Percentiles rank a stretch among this genome's conserved stretches.
phyloP scores from a whole-genome alignment of 768 basidiomycete genomes.

The Lentinula aciculospora region DNA sequence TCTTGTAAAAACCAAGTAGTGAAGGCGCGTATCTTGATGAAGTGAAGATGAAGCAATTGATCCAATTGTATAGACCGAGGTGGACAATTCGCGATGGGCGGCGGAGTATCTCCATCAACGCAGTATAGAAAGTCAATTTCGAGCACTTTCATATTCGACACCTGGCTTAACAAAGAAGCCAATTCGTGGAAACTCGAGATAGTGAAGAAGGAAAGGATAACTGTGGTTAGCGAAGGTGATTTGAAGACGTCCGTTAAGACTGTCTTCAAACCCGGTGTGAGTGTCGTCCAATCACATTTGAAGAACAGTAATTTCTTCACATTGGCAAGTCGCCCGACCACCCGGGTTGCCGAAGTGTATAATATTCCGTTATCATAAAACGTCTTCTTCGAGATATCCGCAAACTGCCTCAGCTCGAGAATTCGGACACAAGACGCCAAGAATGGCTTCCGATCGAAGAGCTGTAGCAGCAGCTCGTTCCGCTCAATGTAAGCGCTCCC shows the following conservation, averaged over 20 bases:
- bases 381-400: not conserved
- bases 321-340: not conserved
- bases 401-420: not conserved
- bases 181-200: not conserved
- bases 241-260: not conserved
- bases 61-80: constrained; percentile 3
- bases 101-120: not conserved
- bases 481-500: not conserved
- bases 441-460: not conserved
- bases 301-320: not conserved
- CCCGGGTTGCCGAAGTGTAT: not conserved
- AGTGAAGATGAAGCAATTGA: not conserved
- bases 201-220: not conserved
- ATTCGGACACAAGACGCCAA: not conserved
- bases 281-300: not conserved
- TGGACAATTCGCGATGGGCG: not conserved
- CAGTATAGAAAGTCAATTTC: not conserved
- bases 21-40: not conserved
- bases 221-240: not conserved
- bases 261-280: not conserved
- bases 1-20: not conserved
- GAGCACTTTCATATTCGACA: not conserved
- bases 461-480: not conserved
- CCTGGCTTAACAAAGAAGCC: not conserved
- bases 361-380: not conserved